Percentiles rank a stretch among this genome's conserved stretches.
phyloP scores from a whole-genome alignment of 331 rosid species.

The Pyrus hybrid region DNA sequence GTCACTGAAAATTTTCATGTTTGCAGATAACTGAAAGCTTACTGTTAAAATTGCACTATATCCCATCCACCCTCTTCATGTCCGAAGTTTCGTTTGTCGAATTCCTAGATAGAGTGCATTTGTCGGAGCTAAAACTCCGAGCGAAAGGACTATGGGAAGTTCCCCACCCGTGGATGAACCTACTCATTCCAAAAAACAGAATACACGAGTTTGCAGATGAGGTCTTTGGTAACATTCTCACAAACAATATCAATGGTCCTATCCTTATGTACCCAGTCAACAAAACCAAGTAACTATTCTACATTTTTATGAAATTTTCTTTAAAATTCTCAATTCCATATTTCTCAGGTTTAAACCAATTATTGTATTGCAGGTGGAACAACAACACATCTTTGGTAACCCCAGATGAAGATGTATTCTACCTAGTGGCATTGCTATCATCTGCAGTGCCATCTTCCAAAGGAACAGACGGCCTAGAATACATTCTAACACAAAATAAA shows the following conservation, averaged over 20 bases:
- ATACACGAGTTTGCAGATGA: conserved; percentile 46
- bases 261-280: conserved; percentile 79
- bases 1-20: not conserved
- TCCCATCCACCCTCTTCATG: conserved; percentile 55
- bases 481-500: conserved; percentile 52
- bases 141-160: conserved; percentile 71
- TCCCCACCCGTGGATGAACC: conserved; percentile 93
- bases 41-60: conserved; percentile 45
- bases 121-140: conserved; percentile 55
- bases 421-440: conserved; percentile 63
- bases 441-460: conserved; percentile 60
- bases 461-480: conserved; percentile 53
- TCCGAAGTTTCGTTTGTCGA: conserved; percentile 73
- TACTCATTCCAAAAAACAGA: conserved; percentile 57
- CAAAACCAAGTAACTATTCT: conserved; percentile 59
- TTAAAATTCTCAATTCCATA: not conserved
- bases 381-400: conserved; percentile 65
- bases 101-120: conserved; percentile 83
- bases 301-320: not conserved
- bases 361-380: conserved; percentile 60
- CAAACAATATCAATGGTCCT: conserved; percentile 70
- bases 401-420: conserved; percentile 80
- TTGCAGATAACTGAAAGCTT: conserved; percentile 54
- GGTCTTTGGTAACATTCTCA: conserved; percentile 66
- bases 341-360: not conserved